Conservation (phyloP, 768 basidiomycete genomes). For the Lentinula boryana region DNA sequence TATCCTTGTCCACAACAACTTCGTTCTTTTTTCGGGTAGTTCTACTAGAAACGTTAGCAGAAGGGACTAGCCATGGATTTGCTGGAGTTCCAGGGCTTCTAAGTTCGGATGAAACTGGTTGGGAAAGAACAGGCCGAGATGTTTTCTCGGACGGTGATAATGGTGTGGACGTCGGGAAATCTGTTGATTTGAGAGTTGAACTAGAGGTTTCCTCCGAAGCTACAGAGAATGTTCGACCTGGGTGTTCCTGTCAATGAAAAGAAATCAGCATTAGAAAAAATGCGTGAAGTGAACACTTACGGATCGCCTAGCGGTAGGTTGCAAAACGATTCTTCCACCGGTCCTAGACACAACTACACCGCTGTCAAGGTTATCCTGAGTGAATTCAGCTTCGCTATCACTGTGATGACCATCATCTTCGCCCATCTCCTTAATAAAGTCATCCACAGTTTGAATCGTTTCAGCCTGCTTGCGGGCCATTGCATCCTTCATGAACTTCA, state of each 20-base stretch:
- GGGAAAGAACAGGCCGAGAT: conserved; percentile 12
- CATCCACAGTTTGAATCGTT: conserved; percentile 60
- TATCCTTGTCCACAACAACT: conserved; percentile 63
- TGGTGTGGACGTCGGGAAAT: conserved; percentile 12
- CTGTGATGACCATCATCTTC: conserved; percentile 24
- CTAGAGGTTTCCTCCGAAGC: conserved; percentile 55
- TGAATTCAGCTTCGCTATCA: conserved; percentile 22
- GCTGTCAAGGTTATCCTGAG: conserved; percentile 13
- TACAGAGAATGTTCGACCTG: conserved; percentile 7
- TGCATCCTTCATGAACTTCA: conserved; percentile 99
- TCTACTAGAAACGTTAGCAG: conserved; percentile 31
- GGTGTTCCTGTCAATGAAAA: not conserved
- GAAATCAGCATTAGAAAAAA: not conserved
- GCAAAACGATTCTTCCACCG: conserved; percentile 62
- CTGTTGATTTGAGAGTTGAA: conserved; percentile 59
- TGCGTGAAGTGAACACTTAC: not conserved
- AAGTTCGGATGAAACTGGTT: not conserved
- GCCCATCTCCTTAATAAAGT: conserved; percentile 68
- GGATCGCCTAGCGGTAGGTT: conserved; percentile 41
- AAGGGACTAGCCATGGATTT: conserved; percentile 80
- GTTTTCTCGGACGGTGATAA: not conserved
- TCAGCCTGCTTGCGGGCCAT: conserved; percentile 58
- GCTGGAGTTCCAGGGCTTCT: conserved; percentile 17
- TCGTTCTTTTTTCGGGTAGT: conserved; percentile 68
- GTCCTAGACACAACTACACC: conserved; percentile 47